These are phyloP conservation scores for Cercophora samala DNA, from an alignment of 495 filamentous ascomycete genomes.

Conservation along the genomic window DNA sequence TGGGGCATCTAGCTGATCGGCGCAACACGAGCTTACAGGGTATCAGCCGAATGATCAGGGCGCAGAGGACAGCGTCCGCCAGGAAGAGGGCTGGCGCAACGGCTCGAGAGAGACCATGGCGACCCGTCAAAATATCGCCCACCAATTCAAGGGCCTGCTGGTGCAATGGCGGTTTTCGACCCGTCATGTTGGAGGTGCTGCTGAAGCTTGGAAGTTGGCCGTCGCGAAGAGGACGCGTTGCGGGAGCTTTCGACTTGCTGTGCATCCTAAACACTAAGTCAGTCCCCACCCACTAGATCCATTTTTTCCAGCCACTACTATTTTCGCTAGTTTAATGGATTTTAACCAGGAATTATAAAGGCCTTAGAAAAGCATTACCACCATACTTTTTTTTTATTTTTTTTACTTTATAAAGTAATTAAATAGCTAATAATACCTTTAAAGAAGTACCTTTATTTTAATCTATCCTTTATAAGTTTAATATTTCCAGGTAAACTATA, in stretches of 20 bases:
- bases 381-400: no score
- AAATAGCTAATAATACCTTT: no score
- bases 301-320: no score
- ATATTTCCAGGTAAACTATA: no score
- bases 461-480: no score
- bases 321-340: no score
- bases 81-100: slow-evolving; percentile 62
- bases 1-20: not conserved
- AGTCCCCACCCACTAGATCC: no score
- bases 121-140: slow-evolving; percentile 42
- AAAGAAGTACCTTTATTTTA: no score
- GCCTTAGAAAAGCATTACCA: no score
- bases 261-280: no score
- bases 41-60: slow-evolving; percentile 75
- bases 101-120: slow-evolving; percentile 38
- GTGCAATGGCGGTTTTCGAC: slow-evolving; percentile 17
- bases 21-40: slow-evolving; percentile 61
- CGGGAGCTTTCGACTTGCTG: not conserved
- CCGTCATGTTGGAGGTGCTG: slow-evolving; percentile 17
- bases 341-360: no score
- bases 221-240: slow-evolving; percentile 22
- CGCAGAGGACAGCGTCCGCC: slow-evolving; percentile 71
- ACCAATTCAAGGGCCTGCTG: slow-evolving; percentile 22
- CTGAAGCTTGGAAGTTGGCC: not conserved
- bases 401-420: no score